Percentiles rank a stretch among this genome's conserved stretches.
phyloP scores from a whole-genome alignment of 257 asterid species.

The Fraxinus quadrangulata region DNA sequence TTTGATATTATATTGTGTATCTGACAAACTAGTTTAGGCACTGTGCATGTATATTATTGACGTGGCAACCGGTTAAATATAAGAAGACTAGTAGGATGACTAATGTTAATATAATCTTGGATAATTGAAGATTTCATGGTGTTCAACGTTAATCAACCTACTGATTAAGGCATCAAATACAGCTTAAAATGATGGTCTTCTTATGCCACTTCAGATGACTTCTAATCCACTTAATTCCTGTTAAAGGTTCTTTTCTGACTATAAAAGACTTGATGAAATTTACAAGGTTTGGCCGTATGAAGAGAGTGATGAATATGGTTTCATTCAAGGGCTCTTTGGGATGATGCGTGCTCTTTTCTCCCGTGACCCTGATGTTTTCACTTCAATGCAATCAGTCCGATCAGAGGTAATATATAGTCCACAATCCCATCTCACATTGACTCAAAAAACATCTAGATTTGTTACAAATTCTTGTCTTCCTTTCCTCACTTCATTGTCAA shows the following conservation, averaged over 20 bases:
- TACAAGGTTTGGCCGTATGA: constrained; percentile 95
- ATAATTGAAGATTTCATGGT: constrained; percentile 9
- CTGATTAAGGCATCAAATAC: constrained; percentile 10
- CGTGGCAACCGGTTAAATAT: constrained; percentile 9
- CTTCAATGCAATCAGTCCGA: constrained; percentile 43
- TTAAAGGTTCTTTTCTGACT: constrained; percentile 25
- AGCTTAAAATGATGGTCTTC: not conserved
- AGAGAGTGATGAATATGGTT: constrained; percentile 81
- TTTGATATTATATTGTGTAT: constrained; percentile 20
- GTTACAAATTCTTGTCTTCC: not conserved
- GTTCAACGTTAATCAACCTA: constrained; percentile 1
- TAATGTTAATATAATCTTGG: constrained; percentile 6
- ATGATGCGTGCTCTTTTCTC: constrained; percentile 76
- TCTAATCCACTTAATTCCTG: constrained; percentile 15
- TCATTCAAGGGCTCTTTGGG: constrained; percentile 82
- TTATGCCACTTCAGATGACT: constrained; percentile 6
- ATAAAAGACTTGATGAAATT: constrained; percentile 24
- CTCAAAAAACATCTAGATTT: not conserved
- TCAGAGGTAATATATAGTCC: constrained; percentile 60
- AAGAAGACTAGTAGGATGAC: constrained; percentile 2
- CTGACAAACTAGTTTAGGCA: constrained; percentile 5
- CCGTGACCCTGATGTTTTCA: constrained; percentile 57
- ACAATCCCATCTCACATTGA: constrained; percentile 12
- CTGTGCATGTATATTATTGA: constrained; percentile 17
- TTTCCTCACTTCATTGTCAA: constrained; percentile 20